phyloP scores from a whole-genome alignment of 2,329 filamentous ascomycete species.

The Podosphaera xanthii region DNA sequence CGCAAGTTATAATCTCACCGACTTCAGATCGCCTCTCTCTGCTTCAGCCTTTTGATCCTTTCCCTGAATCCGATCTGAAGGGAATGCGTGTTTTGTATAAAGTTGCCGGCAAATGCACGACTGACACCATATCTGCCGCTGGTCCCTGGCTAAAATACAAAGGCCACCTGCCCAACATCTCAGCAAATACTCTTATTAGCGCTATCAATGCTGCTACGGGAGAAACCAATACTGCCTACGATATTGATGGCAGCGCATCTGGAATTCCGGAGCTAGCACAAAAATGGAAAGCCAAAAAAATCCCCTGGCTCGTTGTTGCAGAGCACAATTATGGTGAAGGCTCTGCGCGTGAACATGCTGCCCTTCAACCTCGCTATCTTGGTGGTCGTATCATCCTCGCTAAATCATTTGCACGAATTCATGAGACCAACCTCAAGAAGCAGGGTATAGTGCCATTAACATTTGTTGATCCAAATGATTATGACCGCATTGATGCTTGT shows the following conservation, averaged over 20 bases:
- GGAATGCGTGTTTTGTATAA: constrained; percentile 80
- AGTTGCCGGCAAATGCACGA: constrained; percentile 93
- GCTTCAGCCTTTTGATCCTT: constrained; percentile 72
- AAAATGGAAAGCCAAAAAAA: constrained; percentile 53
- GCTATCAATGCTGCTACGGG: constrained; percentile 80
- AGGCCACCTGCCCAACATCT: constrained; percentile 94
- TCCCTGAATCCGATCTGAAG: constrained; percentile 52
- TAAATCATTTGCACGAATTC: constrained; percentile 91
- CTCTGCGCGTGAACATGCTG: constrained; percentile 91
- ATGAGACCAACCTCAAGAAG: constrained; percentile 99
- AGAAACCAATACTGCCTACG: constrained; percentile 82
- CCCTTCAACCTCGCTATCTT: constrained; percentile 90
- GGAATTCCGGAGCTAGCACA: constrained; percentile 75
- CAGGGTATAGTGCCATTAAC: constrained; percentile 99
- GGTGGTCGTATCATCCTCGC: constrained; percentile 94
- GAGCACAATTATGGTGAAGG: constrained; percentile 97
- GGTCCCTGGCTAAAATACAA: constrained; percentile 99
- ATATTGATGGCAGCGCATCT: constrained; percentile 49
- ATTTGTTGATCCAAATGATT: constrained; percentile 77
- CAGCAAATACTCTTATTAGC: constrained; percentile 88
- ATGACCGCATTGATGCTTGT: constrained; percentile 60
- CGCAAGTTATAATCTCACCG: constrained; percentile 58
- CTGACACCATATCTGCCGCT: constrained; percentile 91
- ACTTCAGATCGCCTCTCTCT: constrained; percentile 77
- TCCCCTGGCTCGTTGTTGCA: constrained; percentile 80